These are phyloP conservation scores for Sordariomycetes sp. DNA, from an alignment of 2,329 filamentous ascomycete species.

Conservation along the genomic window DNA sequence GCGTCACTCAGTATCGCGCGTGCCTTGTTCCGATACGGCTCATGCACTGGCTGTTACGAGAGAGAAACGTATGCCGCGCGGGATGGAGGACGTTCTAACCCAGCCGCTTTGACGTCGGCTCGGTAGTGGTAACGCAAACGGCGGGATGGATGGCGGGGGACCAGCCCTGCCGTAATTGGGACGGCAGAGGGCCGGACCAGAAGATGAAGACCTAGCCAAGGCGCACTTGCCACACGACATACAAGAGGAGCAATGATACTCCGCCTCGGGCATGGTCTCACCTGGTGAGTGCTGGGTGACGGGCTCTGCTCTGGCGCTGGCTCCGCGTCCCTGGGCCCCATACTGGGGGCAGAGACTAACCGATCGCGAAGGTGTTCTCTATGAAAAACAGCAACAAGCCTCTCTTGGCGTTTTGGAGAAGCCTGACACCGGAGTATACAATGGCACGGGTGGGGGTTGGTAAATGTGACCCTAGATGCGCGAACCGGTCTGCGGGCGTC, in stretches of 20 bases:
- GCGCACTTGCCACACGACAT: not conserved
- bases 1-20: not conserved
- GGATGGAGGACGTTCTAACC: not conserved
- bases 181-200: not conserved
- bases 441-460: not conserved
- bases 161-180: not conserved
- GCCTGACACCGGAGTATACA: too few species aligned
- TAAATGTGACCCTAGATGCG: not conserved
- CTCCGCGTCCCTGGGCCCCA: not conserved
- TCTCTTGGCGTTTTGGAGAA: too few species aligned
- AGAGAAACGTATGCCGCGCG: not conserved
- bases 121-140: not conserved
- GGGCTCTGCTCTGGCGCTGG: not conserved
- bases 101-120: not conserved
- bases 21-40: not conserved
- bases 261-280: not conserved
- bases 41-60: not conserved
- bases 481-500: too few species aligned
- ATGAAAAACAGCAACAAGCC: too few species aligned
- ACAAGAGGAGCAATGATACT: not conserved
- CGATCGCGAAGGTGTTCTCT: too few species aligned
- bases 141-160: not conserved
- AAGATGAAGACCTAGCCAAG: not conserved
- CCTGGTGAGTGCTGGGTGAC: not conserved
- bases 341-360: too few species aligned